Conservation (phyloP, 768 basidiomycete genomes). For the Pisolithus sp. region DNA sequence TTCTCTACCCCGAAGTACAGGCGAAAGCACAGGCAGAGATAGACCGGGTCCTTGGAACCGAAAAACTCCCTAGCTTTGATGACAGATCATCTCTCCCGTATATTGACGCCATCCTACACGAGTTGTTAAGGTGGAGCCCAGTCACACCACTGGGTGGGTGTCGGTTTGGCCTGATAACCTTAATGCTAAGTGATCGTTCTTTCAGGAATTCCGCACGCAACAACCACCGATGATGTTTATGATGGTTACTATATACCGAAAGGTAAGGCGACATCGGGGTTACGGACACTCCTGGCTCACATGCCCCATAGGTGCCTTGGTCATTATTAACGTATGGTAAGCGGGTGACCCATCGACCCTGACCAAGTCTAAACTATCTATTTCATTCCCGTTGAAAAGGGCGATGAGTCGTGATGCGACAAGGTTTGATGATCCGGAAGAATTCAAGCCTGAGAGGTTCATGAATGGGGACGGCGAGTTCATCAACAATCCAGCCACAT, state of each 20-base stretch:
- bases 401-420: conserved; percentile 19
- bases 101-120: conserved; percentile 35
- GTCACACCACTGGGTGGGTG: conserved; percentile 17
- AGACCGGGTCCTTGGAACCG: conserved; percentile 19
- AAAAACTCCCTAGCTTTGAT: conserved; percentile 20
- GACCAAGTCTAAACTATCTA: neutral
- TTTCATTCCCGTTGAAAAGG: conserved; percentile 5
- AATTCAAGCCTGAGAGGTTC: conserved; percentile 23
- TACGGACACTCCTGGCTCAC: neutral
- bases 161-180: neutral
- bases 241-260: conserved; percentile 38
- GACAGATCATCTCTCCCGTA: conserved; percentile 32
- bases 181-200: neutral
- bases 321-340: conserved; percentile 33
- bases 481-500: conserved; percentile 2
- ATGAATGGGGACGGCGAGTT: conserved; percentile 11
- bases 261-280: conserved; percentile 13
- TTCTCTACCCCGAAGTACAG: conserved; percentile 22
- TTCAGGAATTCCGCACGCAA: conserved; percentile 21
- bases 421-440: conserved; percentile 12
- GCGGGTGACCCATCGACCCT: neutral
- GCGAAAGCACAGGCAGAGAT: conserved; percentile 20
- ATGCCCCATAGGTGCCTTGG: conserved; percentile 16
- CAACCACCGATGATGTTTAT: conserved; percentile 19
- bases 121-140: conserved; percentile 25